Base-by-base conservation (phyloP, 1,139 yeast genomes). In the Suhomyces yuchorum region DNA sequence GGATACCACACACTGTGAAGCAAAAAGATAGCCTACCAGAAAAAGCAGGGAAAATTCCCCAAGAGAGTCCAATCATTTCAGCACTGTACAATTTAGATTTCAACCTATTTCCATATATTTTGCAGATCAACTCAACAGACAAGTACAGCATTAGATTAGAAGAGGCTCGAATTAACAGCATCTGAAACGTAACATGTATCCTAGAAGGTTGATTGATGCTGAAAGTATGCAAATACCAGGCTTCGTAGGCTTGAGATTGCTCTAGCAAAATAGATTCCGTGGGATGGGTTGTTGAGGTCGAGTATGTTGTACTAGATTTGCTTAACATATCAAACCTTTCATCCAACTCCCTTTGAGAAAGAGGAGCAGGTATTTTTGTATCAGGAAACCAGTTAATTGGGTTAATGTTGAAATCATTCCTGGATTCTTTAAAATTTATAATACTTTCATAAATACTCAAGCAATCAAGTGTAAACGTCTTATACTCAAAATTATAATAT, bases 21-120 rank as follows among this genome's bases (percentile, higher is more conserved):
- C 76, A 62, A 7, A 85, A 58, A 5, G 83, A 75, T 1, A 75
- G 71, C 40, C 74, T 78, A 7, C 84, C 82, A 50, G 76, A 75
- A 19, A 68, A 53, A 3, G 84, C 77, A 0, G 88, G 77, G 36
- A 63, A 69, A 0, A 84, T 51, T 18, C 78, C 81, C 80, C 85
- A 85, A 0, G 78, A 65, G 55, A 73, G 82, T 2, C 82, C 80
- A 11, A 82, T 52, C 20, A 70, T 57, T 49, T 82, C 80, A 0
- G 84, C 73, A 0, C 76, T 72, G 57, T 84, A 84, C 3, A 85
- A 55, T 3, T 54, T 54, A 1, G 65, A 59, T n/a, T 71, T 61
- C 1, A 83, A 58, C 8, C 61, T 55, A 2, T 59, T 52, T n/a
- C 73, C 78, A 6, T 82, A 52, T 3, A 80, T 43, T 46, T 78